Conservation (phyloP, 345 rosid species). For the Populus simonii region DNA sequence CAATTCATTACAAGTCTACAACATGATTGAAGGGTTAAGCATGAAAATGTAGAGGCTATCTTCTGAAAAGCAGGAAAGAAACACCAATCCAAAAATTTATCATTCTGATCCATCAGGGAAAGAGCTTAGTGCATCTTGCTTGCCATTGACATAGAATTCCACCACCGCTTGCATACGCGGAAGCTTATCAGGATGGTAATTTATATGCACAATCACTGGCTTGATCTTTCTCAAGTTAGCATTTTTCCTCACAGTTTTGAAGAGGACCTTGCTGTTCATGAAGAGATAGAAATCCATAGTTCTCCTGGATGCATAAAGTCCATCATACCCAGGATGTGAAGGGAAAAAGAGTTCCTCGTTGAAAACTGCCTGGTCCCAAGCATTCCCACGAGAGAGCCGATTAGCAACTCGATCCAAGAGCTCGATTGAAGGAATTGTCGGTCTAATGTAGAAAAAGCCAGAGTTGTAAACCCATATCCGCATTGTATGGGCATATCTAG, state of each 20-base stretch:
- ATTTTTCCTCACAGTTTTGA: conserved; percentile 32
- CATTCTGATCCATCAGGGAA: conserved; percentile 32
- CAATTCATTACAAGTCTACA: background rate
- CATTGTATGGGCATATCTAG: conserved; percentile 34
- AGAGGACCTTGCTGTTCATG: conserved; percentile 35
- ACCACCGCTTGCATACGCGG: conserved; percentile 27
- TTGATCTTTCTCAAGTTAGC: conserved; percentile 25
- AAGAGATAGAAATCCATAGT: conserved; percentile 32
- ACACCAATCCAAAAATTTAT: conserved; percentile 1
- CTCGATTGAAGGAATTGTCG: conserved; percentile 30
- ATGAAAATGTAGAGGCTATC: background rate
- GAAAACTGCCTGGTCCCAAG: conserved; percentile 36
- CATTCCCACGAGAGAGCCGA: conserved; percentile 23
- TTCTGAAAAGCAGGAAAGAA: background rate
- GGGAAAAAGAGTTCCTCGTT: conserved; percentile 36
- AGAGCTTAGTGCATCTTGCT: conserved; percentile 25
- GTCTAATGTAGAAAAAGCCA: conserved; percentile 31
- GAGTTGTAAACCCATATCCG: conserved; percentile 35
- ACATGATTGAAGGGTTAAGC: background rate
- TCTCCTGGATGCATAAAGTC: conserved; percentile 30
- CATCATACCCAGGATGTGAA: conserved; percentile 23
- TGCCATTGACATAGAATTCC: conserved; percentile 26
- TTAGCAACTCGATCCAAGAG: conserved; percentile 30
- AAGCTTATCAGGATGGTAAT: conserved; percentile 36
- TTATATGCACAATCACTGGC: conserved; percentile 29